Conservation (phyloP, 2,329 filamentous ascomycete species). For the Talaromyces sp. region DNA sequence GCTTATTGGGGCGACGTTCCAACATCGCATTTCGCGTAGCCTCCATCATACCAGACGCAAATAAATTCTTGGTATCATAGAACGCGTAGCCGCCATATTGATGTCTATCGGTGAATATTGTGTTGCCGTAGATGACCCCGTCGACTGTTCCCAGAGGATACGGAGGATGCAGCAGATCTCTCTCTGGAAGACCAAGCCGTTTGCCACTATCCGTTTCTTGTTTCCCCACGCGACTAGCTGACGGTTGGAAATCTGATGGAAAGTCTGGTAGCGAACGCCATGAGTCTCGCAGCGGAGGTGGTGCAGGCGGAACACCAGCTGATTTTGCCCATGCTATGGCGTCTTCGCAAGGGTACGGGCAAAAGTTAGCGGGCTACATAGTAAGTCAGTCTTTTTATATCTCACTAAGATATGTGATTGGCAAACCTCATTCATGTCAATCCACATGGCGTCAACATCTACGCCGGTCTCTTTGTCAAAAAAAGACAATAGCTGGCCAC, state of each 20-base stretch:
- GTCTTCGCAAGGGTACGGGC: slow-evolving; percentile 52
- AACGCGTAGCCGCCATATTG: slow-evolving; percentile 55
- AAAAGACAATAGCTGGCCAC: slow-evolving; percentile 59
- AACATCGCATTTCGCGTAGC: slow-evolving; percentile 62
- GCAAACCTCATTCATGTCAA: slow-evolving; percentile 59
- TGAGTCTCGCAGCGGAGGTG: slow-evolving; percentile 58
- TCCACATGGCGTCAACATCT: slow-evolving; percentile 73
- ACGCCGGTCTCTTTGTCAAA: slow-evolving; percentile 61
- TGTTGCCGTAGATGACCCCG: slow-evolving; percentile 48
- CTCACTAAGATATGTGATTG: no score
- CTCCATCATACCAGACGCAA: slow-evolving; percentile 59
- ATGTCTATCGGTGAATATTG: slow-evolving; percentile 64
- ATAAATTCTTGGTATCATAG: slow-evolving; percentile 73
- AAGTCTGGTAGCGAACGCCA: slow-evolving; percentile 66
- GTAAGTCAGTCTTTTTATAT: neutral
- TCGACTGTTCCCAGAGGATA: slow-evolving; percentile 63
- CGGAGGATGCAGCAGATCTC: slow-evolving; percentile 60
- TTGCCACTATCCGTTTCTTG: slow-evolving; percentile 10
- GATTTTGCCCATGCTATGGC: slow-evolving; percentile 46
- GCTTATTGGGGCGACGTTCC: slow-evolving; percentile 55
- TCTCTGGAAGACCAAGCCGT: slow-evolving; percentile 54
- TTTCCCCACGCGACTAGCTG: slow-evolving; percentile 9
- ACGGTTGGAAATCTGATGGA: slow-evolving; percentile 61
- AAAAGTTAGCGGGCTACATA: slow-evolving; percentile 40
- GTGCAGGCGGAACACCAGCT: slow-evolving; percentile 49